Conservation (phyloP, 2,329 filamentous ascomycete genomes). For the Aspergillus texensis region DNA sequence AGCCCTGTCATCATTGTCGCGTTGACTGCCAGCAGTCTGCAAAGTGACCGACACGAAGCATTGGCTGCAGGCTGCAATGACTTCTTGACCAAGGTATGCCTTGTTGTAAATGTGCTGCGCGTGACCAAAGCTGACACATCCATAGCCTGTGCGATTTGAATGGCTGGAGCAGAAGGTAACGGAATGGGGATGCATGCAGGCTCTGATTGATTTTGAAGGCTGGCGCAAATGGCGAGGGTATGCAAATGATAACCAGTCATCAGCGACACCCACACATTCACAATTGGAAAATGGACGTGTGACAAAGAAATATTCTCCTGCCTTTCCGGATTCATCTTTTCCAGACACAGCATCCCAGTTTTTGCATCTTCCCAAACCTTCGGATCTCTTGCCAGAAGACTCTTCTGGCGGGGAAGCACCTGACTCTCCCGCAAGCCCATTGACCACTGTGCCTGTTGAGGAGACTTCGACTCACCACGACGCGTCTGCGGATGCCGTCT, state of each 20-base stretch:
- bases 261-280: conserved; percentile 22
- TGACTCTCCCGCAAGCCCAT: conserved; percentile 28
- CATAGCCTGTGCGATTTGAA: conserved; percentile 89
- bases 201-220: conserved; percentile 95
- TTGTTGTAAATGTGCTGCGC: conserved; percentile 4
- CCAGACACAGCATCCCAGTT: background rate
- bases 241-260: conserved; percentile 35
- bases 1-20: conserved; percentile 98
- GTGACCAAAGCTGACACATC: conserved; percentile 5
- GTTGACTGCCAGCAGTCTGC: conserved; percentile 88
- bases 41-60: conserved; percentile 93
- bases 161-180: conserved; percentile 98
- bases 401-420: conserved; percentile 32
- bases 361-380: conserved; percentile 12
- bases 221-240: conserved; percentile 98
- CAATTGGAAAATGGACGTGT: conserved; percentile 21
- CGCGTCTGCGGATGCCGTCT: background rate
- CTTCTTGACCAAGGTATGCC: conserved; percentile 87
- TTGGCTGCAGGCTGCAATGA: conserved; percentile 96
- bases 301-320: conserved; percentile 9
- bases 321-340: conserved; percentile 1
- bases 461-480: conserved; percentile 6
- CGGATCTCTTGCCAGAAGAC: conserved; percentile 23
- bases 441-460: conserved; percentile 14
- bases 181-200: conserved; percentile 99